Percentiles rank a stretch among this genome's conserved stretches.
Evolutionary conservation across 2,329 filamentous ascomycete species (phyloP).

Genomic region (Trichoderma sp.): DNA sequence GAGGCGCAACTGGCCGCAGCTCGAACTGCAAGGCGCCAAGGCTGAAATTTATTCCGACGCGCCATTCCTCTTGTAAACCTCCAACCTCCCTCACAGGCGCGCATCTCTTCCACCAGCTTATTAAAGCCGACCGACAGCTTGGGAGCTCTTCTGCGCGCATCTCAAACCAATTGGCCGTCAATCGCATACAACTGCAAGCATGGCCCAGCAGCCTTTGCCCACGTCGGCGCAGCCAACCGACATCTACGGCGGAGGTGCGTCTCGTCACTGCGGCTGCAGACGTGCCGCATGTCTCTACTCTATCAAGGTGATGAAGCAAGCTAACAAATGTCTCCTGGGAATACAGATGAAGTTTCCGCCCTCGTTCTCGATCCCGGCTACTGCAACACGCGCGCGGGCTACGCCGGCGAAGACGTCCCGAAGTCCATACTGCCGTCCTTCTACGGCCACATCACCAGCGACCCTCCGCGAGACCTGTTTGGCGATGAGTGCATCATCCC

Average conservation of each 20-base stretch:
- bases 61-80: constrained; percentile 30
- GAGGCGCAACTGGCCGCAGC: constrained; percentile 22
- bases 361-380: constrained; percentile 96
- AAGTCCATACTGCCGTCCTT: constrained; percentile 90
- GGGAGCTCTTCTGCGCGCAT: constrained; percentile 32
- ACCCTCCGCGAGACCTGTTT: constrained; percentile 64
- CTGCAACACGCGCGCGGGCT: constrained; percentile 87
- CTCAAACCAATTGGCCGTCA: constrained; percentile 35
- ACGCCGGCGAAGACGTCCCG: constrained; percentile 95
- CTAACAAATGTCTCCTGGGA: constrained; percentile 29
- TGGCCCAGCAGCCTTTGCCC: constrained; percentile 60
- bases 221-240: constrained; percentile 62
- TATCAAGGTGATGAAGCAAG: constrained; percentile 23
- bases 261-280: constrained; percentile 28
- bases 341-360: constrained; percentile 89
- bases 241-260: constrained; percentile 63
- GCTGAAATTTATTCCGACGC: constrained; percentile 43
- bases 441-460: constrained; percentile 67
- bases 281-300: background rate
- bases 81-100: constrained; percentile 28
- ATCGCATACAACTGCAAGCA: constrained; percentile 36
- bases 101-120: constrained; percentile 32
- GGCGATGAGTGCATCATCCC: constrained; percentile 90
- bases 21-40: constrained; percentile 28
- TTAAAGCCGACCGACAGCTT: background rate